Base-by-base conservation (phyloP, 2,329 filamentous ascomycete genomes). In the Ophiosphaerella herpotricha region DNA sequence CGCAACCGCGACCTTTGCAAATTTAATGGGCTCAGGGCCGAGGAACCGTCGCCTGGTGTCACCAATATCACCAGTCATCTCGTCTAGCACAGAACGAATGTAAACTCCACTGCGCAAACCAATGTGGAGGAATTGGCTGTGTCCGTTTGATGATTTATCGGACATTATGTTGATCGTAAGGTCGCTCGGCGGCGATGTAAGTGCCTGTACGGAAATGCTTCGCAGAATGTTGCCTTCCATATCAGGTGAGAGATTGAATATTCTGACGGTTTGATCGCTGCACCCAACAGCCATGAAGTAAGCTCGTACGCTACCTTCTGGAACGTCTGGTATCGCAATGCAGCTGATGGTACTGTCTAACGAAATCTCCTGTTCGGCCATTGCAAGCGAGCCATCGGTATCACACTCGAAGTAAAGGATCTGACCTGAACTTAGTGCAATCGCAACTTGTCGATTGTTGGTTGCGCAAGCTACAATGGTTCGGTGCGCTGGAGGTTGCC, bases 351-450 rank as follows among this genome's bases (percentile, higher is more conserved):
- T 97, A 39, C 91, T 93, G 45, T 89, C 91, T 89, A 99, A 94
- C 65, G 95, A 89, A 64, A 91, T 91, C 72, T 93, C 91, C 67
- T 97, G 92, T 58, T 97, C 77, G 60, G 97, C 96, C 75, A 97
- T 93, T 31, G 91, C 91, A 29, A 97, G 80, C 3, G 89, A 89
- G 26, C 92, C 92, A 73, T 97, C 93, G 0, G 85, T 83, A 66
- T 97, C 94, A 85, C 97, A 93, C 71, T 99, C 95, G 62, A 99
- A 99, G 70, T 97, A 99, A 36, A 96, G 90, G 56, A 99, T 93
- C 72, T 99, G 94, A 33, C 93, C 93, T 7, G 92, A 97, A 69
- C 92, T 97, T 23, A 99, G 80, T 1, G 94, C 94, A 42, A 97
- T 87, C 3, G 91, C 91, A 23, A 99, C 90, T 74, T 99, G 94